phyloP scores from a whole-genome alignment of 192 early-diverging fungal genomes.

The Oehlia diaphana region DNA sequence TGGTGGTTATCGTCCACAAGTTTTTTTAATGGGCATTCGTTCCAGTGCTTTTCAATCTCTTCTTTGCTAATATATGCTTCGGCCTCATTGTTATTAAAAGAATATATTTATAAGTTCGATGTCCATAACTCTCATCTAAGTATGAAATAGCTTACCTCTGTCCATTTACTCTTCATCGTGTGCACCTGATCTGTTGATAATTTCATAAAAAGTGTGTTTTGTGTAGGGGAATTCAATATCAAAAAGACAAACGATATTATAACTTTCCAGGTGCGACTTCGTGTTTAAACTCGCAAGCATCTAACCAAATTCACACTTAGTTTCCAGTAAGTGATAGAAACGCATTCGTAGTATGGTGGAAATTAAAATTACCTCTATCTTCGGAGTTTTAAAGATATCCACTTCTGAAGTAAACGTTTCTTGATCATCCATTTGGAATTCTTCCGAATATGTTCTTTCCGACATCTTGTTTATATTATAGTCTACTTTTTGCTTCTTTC shows the following conservation, averaged over 20 bases:
- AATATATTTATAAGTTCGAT: conserved; percentile 1
- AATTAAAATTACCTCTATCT: background rate
- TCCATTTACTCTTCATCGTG: conserved; percentile 16
- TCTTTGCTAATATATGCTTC: conserved; percentile 12
- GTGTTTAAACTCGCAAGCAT: background rate
- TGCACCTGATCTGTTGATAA: conserved; percentile 2
- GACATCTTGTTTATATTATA: no score
- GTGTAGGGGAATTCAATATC: conserved; percentile 18
- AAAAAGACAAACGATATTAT: conserved; percentile 25
- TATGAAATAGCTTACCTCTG: conserved; percentile 1
- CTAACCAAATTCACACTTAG: background rate
- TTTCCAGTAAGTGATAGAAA: background rate
- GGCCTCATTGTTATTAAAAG: conserved; percentile 13
- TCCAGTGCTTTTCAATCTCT: conserved; percentile 8
- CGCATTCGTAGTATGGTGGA: background rate
- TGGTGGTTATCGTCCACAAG: background rate
- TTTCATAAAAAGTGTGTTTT: conserved; percentile 16
- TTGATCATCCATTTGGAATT: background rate
- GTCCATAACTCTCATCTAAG: background rate
- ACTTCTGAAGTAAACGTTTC: background rate
- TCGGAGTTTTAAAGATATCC: background rate
- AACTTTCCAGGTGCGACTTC: background rate
- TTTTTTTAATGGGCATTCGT: conserved; percentile 19
- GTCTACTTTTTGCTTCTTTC: no score
- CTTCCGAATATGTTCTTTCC: no score